Base-by-base conservation (phyloP, 164 flowering plant species). In the Vitis riparia region DNA sequence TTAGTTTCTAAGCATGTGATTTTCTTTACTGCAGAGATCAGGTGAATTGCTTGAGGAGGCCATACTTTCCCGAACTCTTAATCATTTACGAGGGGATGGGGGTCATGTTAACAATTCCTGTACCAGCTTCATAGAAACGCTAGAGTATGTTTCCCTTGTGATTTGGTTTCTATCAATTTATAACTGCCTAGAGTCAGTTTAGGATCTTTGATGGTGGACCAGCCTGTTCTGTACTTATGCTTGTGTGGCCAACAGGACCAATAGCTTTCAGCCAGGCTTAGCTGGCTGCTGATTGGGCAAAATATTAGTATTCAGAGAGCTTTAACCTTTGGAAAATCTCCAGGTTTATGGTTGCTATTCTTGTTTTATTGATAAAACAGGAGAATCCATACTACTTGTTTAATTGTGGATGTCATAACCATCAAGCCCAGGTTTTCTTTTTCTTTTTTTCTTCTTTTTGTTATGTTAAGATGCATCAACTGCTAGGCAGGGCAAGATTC, bases 31-130 rank as follows among this genome's bases (percentile, higher is more conserved):
- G 12, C 90, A 92, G 99, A 87, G 81, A 86, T 86, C 98, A 13
- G 84, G 80, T 65, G 99, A 93, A 80, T 73, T 95, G 79, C 87
- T 95, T 23, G 99, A 91, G 82, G 99, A 96, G 80, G 97, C 81
- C n/a, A 68, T 89, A 47, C 96, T 96, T 55, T 89, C 92, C 48
- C 75, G 69, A 74, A 85, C 92, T 61, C 92, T 96, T 15, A 92
- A 91, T 72, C 79, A 51, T 61, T 80, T 96, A 62, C 87, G 94
- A 76, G 82, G 82, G 44, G 70, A 50, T 51, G 85, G 70, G 29
- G 78, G 68, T 56, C 79, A 79, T 16, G 66, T 49, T 63, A 29
- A 73, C 19, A 96, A 88, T 81, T 52, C 76, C n/a, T 88, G 94
- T 77, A 81, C 86, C 30, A 78, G 82, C 68, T 93, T 96, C 81